phyloP scores from a whole-genome alignment of 148 eudicot genomes.

The Fagopyrum esculentum region DNA sequence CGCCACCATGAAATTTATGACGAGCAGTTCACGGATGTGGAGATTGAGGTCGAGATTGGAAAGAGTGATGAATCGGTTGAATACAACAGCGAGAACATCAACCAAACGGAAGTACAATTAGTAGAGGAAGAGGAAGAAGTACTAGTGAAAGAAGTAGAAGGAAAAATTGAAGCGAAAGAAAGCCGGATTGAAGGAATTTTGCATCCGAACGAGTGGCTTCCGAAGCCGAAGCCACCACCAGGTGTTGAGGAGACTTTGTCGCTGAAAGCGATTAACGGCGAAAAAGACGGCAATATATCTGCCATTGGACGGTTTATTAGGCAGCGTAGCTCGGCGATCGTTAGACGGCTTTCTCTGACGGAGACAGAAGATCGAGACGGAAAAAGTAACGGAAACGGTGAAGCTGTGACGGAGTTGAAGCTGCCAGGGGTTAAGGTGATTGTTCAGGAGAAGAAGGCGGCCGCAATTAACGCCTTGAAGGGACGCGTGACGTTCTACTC shows the following conservation, averaged over 20 bases:
- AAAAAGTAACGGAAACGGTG: neutral
- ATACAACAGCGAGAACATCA: neutral
- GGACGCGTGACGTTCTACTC: slow-evolving; percentile 86
- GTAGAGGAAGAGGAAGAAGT: neutral
- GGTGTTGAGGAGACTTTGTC: neutral
- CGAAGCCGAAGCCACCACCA: slow-evolving; percentile 3
- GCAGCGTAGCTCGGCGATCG: slow-evolving; percentile 53
- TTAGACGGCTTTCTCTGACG: slow-evolving; percentile 30
- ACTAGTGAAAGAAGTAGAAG: neutral
- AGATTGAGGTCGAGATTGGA: neutral
- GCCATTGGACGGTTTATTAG: slow-evolving; percentile 58
- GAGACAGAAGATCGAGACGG: slow-evolving; percentile 3
- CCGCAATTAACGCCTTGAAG: slow-evolving; percentile 21
- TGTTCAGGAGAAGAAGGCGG: slow-evolving; percentile 33
- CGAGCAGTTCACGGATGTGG: neutral
- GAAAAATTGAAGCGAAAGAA: neutral
- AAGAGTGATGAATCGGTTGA: neutral
- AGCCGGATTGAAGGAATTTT: neutral
- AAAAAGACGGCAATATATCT: slow-evolving; percentile 12
- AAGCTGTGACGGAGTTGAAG: slow-evolving; percentile 57
- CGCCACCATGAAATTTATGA: neutral
- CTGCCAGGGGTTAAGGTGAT: slow-evolving; percentile 66
- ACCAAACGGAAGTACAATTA: neutral
- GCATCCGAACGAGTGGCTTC: slow-evolving; percentile 5
- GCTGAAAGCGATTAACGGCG: neutral